Percentiles rank a stretch among this genome's conserved stretches.
phyloP scores from a whole-genome alignment of 140 eudicot species.

The Ambrosia hybrid region DNA sequence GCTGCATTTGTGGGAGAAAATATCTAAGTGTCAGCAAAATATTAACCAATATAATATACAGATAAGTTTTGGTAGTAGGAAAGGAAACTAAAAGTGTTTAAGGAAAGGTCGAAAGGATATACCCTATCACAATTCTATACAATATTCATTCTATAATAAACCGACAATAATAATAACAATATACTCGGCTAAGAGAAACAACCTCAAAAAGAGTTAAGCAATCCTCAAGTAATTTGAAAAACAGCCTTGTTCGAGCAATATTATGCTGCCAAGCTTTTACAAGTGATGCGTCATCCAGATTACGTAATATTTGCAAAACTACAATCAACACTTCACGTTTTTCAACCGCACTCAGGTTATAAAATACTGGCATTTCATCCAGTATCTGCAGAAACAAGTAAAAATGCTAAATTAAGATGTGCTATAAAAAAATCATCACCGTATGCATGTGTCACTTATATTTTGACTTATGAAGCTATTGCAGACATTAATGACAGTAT shows the following conservation, averaged over 20 bases:
- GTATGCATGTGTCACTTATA: background rate
- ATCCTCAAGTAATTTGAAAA: constrained; percentile 92
- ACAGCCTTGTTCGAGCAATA: constrained; percentile 88
- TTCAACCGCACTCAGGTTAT: constrained; percentile 86
- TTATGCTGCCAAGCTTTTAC: constrained; percentile 96
- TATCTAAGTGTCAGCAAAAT: constrained; percentile 2
- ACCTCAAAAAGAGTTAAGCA: constrained; percentile 90
- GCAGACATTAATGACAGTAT: too few species aligned
- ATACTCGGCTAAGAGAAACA: background rate
- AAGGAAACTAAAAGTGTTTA: background rate
- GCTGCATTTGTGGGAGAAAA: constrained; percentile 53
- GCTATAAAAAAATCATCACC: constrained; percentile 2
- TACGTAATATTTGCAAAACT: constrained; percentile 87
- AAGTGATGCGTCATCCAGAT: constrained; percentile 90
- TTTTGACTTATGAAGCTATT: too few species aligned
- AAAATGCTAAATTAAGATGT: constrained; percentile 10
- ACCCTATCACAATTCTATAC: too few species aligned
- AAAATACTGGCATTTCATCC: constrained; percentile 98
- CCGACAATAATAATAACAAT: too few species aligned
- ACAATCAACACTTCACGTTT: constrained; percentile 91
- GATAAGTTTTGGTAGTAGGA: constrained; percentile 14
- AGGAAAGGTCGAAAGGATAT: too few species aligned
- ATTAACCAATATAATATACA: background rate
- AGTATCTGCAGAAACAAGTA: constrained; percentile 62
- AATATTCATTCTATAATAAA: too few species aligned